Conservation (phyloP, 352 stramenopile genomes). For the Pythium dissimile region DNA sequence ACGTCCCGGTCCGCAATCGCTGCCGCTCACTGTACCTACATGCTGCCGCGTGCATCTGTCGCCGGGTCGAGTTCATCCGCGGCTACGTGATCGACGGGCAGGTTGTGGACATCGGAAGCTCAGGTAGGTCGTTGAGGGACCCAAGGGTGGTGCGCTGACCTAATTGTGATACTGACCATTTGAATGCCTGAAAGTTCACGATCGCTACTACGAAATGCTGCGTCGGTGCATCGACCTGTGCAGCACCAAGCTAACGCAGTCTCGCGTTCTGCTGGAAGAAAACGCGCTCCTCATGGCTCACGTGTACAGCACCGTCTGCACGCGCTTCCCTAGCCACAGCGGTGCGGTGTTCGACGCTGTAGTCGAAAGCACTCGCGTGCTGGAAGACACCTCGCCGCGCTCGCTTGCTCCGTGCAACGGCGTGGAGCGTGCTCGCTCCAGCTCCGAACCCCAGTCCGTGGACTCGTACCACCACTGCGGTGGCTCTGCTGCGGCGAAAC, state of each 20-base stretch:
- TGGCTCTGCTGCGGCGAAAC: conserved; percentile 1
- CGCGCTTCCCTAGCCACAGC: conserved; percentile 54
- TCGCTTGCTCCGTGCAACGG: not conserved
- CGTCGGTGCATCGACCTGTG: conserved; percentile 55
- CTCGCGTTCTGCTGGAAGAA: conserved; percentile 65
- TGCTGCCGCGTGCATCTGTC: conserved; percentile 62
- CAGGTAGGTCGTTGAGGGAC: conserved; percentile 25
- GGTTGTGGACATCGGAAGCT: conserved; percentile 39
- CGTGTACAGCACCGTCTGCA: conserved; percentile 62
- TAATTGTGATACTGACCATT: too few relatives aligned
- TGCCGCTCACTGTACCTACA: conserved; percentile 72
- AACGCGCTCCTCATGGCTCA: conserved; percentile 71
- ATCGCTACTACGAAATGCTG: conserved; percentile 62
- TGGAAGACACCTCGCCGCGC: conserved; percentile 28
- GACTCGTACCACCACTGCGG: not conserved
- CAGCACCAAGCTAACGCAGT: conserved; percentile 58
- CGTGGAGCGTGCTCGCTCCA: conserved; percentile 3
- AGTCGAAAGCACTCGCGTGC: conserved; percentile 46
- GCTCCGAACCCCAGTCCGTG: conserved; percentile 17
- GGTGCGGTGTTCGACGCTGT: conserved; percentile 48
- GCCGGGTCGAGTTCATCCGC: conserved; percentile 76
- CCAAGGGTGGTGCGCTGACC: too few relatives aligned
- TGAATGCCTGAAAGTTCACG: conserved; percentile 27
- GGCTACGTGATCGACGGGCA: conserved; percentile 58
- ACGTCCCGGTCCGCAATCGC: conserved; percentile 67